Conservation (phyloP, 768 basidiomycete genomes). For the Pleurotus djamor region DNA sequence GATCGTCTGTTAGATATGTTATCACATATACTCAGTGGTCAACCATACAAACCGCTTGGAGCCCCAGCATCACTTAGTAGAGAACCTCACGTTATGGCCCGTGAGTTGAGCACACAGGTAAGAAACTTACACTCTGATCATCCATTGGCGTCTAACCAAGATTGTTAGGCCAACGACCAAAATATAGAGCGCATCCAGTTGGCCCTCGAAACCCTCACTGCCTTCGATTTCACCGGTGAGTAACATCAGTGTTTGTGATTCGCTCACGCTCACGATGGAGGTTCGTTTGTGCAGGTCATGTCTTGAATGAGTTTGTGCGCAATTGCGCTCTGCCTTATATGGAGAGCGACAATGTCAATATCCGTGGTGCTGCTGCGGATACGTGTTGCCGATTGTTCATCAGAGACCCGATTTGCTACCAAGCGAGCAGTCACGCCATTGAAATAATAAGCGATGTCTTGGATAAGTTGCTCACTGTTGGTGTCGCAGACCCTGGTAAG, state of each 20-base stretch:
- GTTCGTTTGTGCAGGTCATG: conserved; percentile 66
- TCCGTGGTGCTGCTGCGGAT: conserved; percentile 85
- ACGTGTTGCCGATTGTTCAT: conserved; percentile 93
- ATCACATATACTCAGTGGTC: conserved; percentile 77
- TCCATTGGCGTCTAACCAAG: neutral
- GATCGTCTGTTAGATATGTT: conserved; percentile 89
- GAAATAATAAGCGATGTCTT: conserved; percentile 98
- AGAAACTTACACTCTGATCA: neutral
- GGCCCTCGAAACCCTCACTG: conserved; percentile 82
- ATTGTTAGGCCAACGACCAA: conserved; percentile 54
- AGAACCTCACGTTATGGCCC: conserved; percentile 45
- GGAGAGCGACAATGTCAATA: conserved; percentile 87
- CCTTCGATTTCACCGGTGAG: conserved; percentile 98
- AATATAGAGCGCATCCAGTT: conserved; percentile 71
- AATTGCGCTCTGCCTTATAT: conserved; percentile 89
- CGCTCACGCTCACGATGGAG: too few species aligned
- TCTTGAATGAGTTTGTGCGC: conserved; percentile 94
- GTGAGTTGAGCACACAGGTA: conserved; percentile 55
- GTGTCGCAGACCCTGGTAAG: conserved; percentile 92
- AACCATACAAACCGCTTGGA: conserved; percentile 85
- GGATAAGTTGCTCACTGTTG: conserved; percentile 92
- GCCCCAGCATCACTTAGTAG: conserved; percentile 67
- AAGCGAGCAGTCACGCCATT: conserved; percentile 93
- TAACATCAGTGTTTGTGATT: too few species aligned
- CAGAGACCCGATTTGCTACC: conserved; percentile 93